Evolutionary conservation across 164 flowering plant species (phyloP).

Genomic region (Echeveria elegans): DNA sequence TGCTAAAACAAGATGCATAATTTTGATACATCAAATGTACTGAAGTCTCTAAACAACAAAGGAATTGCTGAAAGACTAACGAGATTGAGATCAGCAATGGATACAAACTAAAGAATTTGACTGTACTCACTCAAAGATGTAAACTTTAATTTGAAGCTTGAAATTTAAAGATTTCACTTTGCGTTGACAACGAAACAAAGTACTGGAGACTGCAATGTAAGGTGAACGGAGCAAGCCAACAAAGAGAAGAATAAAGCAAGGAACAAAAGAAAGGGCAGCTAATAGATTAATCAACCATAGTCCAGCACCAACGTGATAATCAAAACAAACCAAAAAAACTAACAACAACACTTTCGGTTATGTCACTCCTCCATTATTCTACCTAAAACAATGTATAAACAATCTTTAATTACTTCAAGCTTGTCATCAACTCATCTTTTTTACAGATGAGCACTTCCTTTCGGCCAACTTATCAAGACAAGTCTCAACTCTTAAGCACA

Average conservation of each 20-base stretch:
- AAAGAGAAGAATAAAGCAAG: not conserved
- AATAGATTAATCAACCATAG: not conserved
- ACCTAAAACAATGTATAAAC: not conserved
- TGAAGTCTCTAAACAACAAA: not conserved
- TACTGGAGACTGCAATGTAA: not conserved
- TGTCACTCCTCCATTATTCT: constrained; percentile 1
- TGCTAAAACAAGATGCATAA: not conserved
- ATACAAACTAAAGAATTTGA: not conserved
- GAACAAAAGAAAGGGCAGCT: not conserved
- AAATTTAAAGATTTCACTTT: not conserved
- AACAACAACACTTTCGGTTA: constrained; percentile 2
- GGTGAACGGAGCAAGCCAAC: constrained; percentile 1
- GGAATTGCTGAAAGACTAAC: not conserved
- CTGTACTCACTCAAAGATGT: not conserved
- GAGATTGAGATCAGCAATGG: not conserved
- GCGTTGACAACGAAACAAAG: not conserved
- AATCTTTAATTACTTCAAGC: not conserved
- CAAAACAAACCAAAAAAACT: not conserved
- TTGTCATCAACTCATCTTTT: not conserved
- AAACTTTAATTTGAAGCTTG: not conserved
- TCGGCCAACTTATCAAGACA: not conserved
- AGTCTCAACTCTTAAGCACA: not conserved
- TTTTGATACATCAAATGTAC: not conserved
- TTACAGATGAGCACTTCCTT: not conserved
- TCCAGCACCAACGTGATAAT: constrained; percentile 4